Conservation (phyloP, 495 filamentous ascomycete genomes). For the Penicillium angulare region DNA sequence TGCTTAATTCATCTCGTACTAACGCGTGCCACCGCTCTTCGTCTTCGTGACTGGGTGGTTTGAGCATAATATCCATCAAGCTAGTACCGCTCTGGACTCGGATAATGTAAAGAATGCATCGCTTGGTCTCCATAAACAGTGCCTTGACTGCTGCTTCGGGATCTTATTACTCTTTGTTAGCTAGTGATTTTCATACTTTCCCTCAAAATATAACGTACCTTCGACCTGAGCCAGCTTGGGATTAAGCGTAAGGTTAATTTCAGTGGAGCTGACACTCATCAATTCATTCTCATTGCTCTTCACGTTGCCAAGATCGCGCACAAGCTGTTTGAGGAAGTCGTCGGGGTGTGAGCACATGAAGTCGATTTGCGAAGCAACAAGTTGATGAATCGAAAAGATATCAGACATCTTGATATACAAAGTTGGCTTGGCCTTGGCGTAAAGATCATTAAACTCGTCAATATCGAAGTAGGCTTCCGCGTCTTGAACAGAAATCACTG, state of each 20-base stretch:
- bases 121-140: conserved; percentile 96
- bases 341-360: conserved; percentile 74
- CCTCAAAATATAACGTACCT: conserved; percentile 39
- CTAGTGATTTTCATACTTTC: neutral
- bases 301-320: conserved; percentile 89
- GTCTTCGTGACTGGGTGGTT: conserved; percentile 81
- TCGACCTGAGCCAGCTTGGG: conserved; percentile 88
- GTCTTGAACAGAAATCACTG: conserved; percentile 79
- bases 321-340: conserved; percentile 85
- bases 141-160: conserved; percentile 89
- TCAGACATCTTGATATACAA: conserved; percentile 98
- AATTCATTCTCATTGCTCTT: conserved; percentile 95
- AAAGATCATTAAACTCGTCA: conserved; percentile 97
- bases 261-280: conserved; percentile 78
- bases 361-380: conserved; percentile 76
- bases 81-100: conserved; percentile 90
- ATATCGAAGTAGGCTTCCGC: conserved; percentile 93
- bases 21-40: conserved; percentile 83
- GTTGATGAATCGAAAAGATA: conserved; percentile 92
- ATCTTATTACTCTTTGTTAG: conserved; percentile 46
- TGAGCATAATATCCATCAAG: conserved; percentile 92
- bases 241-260: conserved; percentile 89
- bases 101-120: conserved; percentile 97
- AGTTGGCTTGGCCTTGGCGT: conserved; percentile 91
- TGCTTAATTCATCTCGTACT: conserved; percentile 77